A percentile compares a stretch with the other conserved stretches of the same genome.
These are phyloP conservation scores for Penicillium silybi DNA, from an alignment of 495 filamentous ascomycete genomes.

Conservation along the genomic window DNA sequence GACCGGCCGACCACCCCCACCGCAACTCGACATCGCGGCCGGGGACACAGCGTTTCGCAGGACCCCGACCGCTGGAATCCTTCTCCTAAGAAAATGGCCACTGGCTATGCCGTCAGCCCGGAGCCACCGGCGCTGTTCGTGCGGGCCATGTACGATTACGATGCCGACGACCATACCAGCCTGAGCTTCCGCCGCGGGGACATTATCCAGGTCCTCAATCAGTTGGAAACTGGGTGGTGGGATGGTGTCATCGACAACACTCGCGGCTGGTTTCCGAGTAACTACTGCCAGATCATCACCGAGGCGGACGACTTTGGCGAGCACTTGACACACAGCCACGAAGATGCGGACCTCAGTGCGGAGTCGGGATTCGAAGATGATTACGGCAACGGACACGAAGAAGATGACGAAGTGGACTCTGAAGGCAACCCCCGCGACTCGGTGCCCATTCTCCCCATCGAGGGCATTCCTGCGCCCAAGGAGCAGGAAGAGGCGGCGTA, in stretches of 20 bases:
- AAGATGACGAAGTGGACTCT: conserved; percentile 63
- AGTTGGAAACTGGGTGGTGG: conserved; percentile 98
- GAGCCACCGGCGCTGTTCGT: conserved; percentile 84
- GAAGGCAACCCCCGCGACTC: conserved; percentile 54
- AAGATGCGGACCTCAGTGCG: conserved; percentile 52
- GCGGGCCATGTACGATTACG: conserved; percentile 94
- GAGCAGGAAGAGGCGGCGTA: conserved; percentile 88
- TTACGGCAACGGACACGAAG: conserved; percentile 62
- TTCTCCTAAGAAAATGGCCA: conserved; percentile 36
- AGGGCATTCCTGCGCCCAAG: conserved; percentile 55
- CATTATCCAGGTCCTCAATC: conserved; percentile 95
- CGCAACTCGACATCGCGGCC: conserved; percentile 28
- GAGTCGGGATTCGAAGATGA: conserved; percentile 59
- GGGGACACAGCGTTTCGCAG: conserved; percentile 28
- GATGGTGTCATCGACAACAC: conserved; percentile 88
- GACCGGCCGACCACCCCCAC: conserved; percentile 38
- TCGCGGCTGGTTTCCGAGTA: conserved; percentile 98
- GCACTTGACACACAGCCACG: conserved; percentile 33
- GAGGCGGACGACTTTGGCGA: conserved; percentile 60
- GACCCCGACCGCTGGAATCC: conserved; percentile 25
- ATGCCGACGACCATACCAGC: conserved; percentile 93
- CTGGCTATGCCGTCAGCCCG: conserved; percentile 57
- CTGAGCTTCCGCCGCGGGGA: conserved; percentile 94
- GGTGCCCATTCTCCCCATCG: conserved; percentile 60
- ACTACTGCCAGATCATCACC: conserved; percentile 86